Percentiles rank a stretch among this genome's conserved stretches.
Evolutionary conservation across 768 basidiomycete genomes (phyloP).

Genomic region (Amanita exitialis): DNA sequence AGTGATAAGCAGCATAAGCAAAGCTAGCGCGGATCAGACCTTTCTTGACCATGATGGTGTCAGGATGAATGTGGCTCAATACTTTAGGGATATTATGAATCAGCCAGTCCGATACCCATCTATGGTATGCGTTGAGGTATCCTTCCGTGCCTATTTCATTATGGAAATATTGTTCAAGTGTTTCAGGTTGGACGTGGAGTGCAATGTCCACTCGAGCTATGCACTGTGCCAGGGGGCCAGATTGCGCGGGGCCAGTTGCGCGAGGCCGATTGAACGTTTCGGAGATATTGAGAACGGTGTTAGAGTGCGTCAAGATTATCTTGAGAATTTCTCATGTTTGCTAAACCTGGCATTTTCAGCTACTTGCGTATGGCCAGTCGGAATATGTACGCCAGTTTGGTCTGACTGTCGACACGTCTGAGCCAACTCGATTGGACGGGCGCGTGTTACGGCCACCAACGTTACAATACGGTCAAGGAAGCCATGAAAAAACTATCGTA

Average conservation of each 20-base stretch:
- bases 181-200: constrained; percentile 51
- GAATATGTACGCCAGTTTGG: constrained; percentile 66
- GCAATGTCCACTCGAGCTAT: constrained; percentile 58
- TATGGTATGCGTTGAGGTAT: constrained; percentile 45
- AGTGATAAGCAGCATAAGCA: constrained; percentile 44
- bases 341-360: constrained; percentile 18
- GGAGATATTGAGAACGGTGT: constrained; percentile 43
- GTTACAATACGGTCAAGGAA: constrained; percentile 51
- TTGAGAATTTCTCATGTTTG: background rate
- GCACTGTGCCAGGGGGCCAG: constrained; percentile 52
- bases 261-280: constrained; percentile 48
- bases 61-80: constrained; percentile 12
- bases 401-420: constrained; percentile 40
- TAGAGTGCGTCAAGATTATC: constrained; percentile 22
- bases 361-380: constrained; percentile 58
- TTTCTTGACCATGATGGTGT: constrained; percentile 45
- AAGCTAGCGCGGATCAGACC: constrained; percentile 33
- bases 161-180: background rate
- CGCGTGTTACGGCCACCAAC: constrained; percentile 52
- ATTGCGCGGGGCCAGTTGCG: constrained; percentile 62
- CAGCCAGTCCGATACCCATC: constrained; percentile 32
- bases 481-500: constrained; percentile 46
- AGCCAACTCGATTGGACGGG: constrained; percentile 42
- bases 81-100: constrained; percentile 14
- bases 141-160: background rate